Conservation (phyloP, 2,329 filamentous ascomycete genomes). For the Aureobasidium sp. region DNA sequence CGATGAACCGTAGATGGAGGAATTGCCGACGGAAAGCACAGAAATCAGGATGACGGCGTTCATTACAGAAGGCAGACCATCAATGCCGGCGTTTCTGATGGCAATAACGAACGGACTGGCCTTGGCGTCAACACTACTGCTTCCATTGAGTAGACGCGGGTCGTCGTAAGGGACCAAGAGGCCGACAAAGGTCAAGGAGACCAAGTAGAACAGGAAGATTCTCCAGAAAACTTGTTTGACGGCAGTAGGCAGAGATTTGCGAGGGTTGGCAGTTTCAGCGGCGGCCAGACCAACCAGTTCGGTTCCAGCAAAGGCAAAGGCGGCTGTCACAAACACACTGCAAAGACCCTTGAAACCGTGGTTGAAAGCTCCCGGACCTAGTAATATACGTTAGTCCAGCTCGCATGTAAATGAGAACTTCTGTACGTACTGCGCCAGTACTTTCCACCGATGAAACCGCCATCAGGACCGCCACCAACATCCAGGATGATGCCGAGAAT, state of each 20-base stretch:
- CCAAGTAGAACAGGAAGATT: slow-evolving; percentile 71
- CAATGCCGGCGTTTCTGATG: slow-evolving; percentile 73
- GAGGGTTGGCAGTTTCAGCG: slow-evolving; percentile 70
- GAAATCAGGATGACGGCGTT: slow-evolving; percentile 91
- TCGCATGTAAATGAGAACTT: slow-evolving; percentile 48
- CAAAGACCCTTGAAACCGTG: slow-evolving; percentile 80
- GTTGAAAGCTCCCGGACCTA: slow-evolving; percentile 73
- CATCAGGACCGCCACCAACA: slow-evolving; percentile 63
- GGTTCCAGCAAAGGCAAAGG: slow-evolving; percentile 69
- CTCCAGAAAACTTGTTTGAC: slow-evolving; percentile 95
- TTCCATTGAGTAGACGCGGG: slow-evolving; percentile 51
- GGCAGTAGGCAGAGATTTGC: slow-evolving; percentile 75
- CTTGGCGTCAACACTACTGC: slow-evolving; percentile 56
- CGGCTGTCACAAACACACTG: slow-evolving; percentile 68
- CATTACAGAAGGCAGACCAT: slow-evolving; percentile 78
- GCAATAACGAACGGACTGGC: slow-evolving; percentile 92
- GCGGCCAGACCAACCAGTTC: slow-evolving; percentile 71
- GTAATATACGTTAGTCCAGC: slow-evolving; percentile 46
- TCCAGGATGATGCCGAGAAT: slow-evolving; percentile 82
- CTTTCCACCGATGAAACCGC: slow-evolving; percentile 70
- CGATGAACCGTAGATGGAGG: slow-evolving; percentile 83
- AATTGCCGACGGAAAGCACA: slow-evolving; percentile 86
- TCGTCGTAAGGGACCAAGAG: slow-evolving; percentile 73
- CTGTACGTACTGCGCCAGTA: slow-evolving; percentile 34
- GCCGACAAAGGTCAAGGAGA: slow-evolving; percentile 73